These are phyloP conservation scores for Paracorniculantispora psalliotae DNA, from an alignment of 2,329 filamentous ascomycete genomes.

Conservation along the genomic window DNA sequence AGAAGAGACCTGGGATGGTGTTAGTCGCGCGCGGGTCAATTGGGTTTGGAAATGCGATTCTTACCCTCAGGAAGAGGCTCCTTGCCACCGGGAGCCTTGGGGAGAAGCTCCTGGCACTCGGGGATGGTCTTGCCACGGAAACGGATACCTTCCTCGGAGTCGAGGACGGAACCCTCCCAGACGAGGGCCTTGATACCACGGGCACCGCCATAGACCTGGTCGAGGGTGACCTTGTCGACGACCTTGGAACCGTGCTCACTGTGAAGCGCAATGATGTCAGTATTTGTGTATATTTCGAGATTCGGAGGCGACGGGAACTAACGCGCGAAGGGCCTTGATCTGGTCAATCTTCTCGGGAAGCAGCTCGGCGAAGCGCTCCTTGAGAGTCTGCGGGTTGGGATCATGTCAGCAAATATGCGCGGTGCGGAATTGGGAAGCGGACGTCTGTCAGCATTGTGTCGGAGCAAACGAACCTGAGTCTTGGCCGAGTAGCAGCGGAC, in stretches of 20 bases:
- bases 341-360: conserved; percentile 96
- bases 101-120: conserved; percentile 95
- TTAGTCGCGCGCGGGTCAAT: neutral
- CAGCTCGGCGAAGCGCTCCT: conserved; percentile 96
- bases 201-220: conserved; percentile 98
- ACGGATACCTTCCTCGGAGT: conserved; percentile 97
- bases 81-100: conserved; percentile 92
- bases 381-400: conserved; percentile 64
- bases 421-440: neutral
- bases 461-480: conserved; percentile 61
- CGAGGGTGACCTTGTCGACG: conserved; percentile 94
- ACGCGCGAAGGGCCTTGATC: conserved; percentile 98
- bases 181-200: conserved; percentile 98
- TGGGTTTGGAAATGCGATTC: conserved; percentile 13
- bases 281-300: conserved; percentile 6
- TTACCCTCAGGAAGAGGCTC: conserved; percentile 93
- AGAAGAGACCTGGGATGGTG: conserved; percentile 74
- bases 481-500: conserved; percentile 91
- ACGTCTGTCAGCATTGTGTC: neutral
- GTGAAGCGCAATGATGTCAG: conserved; percentile 16
- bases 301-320: conserved; percentile 33
- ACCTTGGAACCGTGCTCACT: conserved; percentile 95
- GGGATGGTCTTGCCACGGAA: conserved; percentile 99
- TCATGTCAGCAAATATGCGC: conserved; percentile 12
- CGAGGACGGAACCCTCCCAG: conserved; percentile 98